Base-by-base conservation (phyloP, 257 asterid genomes). In the Scutellaria barbata region DNA sequence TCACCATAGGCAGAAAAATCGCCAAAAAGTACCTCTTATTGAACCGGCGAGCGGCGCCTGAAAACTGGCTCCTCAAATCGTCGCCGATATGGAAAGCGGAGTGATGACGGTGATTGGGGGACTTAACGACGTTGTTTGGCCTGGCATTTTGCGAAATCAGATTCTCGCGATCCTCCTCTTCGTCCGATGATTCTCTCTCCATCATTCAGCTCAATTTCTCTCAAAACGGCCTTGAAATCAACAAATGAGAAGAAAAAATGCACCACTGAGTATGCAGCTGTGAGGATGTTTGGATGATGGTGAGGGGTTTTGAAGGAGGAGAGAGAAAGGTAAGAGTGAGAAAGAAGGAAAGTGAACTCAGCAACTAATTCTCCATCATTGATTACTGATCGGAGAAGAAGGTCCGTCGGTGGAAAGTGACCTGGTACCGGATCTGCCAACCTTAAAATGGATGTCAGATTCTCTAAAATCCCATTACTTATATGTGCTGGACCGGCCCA, bases 131-230 rank as follows among this genome's bases (percentile, higher is more conserved):
- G 76, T 61, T 83, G 79, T 73, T 68, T 2, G 75, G 61, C 66
- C 85, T 68, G 55, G 82, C 90, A 64, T 87, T 85, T 62, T 88
- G 89, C 10, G 85, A 76, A 73, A 95, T 82, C 64, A 95, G 89
- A 63, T 81, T 81, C 65, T 73, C 85, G 5, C 76, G 95, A 73
- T 95, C 98, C 61, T 87, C 98, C 82, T 95, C 98, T 46, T 95
- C 95, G 66, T 95, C 98, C 8, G 97, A 87, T 25, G 86, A 76
- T 54, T 87, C 88, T 10, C 86, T 75, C 12, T 89, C 92, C 90
- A 84, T 82, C 77, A 45, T 67, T 73, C 17, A 8, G 30, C 82
- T 43, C 11, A 47, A 52, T 75, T 66, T 5, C 30, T 18, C 17
- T 5, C 46, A 52, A 68, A 54, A 46, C 40, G 47, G 51, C 53